These are phyloP conservation scores for Myriosclerotinia scirpicola DNA, from an alignment of 2,329 filamentous ascomycete genomes.

Conservation along the genomic window DNA sequence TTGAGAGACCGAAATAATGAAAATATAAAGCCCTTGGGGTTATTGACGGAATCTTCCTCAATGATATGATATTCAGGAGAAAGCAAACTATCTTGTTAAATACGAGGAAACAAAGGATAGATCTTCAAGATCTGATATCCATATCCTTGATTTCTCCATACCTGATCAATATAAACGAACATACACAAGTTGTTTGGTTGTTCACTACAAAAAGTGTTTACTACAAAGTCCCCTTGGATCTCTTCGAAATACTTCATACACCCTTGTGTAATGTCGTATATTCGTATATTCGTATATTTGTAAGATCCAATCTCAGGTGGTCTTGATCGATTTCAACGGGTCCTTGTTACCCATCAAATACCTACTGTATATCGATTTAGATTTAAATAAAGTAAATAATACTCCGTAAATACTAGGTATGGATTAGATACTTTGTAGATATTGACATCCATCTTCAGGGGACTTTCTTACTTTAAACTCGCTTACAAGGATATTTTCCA, in stretches of 20 bases:
- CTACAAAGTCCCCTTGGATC: too few relatives aligned
- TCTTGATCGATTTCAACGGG: not conserved
- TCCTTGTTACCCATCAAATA: not conserved
- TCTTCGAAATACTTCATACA: not conserved
- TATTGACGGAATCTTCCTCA: not conserved
- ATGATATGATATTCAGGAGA: slow-evolving; percentile 22
- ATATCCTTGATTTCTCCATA: not conserved
- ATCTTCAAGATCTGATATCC: slow-evolving; percentile 11
- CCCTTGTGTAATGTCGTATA: not conserved
- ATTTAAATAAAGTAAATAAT: not conserved
- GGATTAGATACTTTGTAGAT: too few relatives aligned
- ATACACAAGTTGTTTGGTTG: too few relatives aligned
- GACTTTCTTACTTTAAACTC: not conserved
- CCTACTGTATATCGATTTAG: not conserved
- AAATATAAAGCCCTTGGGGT: slow-evolving; percentile 6
- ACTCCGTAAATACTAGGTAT: too few relatives aligned
- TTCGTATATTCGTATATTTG: slow-evolving; percentile 2
- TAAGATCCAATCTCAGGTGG: not conserved
- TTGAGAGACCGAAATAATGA: slow-evolving; percentile 18
- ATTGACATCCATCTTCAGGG: not conserved
- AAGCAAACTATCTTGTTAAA: not conserved
- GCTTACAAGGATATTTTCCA: slow-evolving; percentile 10
- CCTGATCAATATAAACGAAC: slow-evolving; percentile 9
- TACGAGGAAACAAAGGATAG: not conserved
- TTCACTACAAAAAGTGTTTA: too few relatives aligned